Conservation (phyloP, 2,329 filamentous ascomycete genomes). For the Monilinia aucupariae region DNA sequence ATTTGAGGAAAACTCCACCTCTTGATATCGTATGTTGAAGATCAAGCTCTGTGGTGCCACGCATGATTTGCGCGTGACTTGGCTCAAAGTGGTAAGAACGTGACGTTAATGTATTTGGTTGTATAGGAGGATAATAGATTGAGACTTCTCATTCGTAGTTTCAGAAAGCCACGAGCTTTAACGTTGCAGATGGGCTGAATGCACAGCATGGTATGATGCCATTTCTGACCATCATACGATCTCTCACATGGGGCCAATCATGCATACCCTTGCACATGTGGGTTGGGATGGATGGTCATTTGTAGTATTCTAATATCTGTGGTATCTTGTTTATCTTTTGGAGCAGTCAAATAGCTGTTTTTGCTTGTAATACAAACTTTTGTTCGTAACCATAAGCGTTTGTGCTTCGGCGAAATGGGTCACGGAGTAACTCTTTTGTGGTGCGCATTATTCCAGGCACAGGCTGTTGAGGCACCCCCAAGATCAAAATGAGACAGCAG, state of each 20-base stretch:
- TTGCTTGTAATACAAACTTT: neutral
- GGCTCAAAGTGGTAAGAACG: neutral
- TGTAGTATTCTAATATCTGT: neutral
- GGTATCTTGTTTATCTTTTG: neutral
- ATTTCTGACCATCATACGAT: neutral
- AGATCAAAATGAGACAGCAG: neutral
- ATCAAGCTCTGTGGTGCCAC: neutral
- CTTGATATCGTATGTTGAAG: neutral
- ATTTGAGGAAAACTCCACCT: too few relatives aligned
- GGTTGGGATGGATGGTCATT: neutral
- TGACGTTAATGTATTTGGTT: neutral
- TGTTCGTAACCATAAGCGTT: neutral
- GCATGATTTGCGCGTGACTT: neutral
- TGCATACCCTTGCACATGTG: neutral
- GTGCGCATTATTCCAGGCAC: neutral
- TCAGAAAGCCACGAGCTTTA: neutral
- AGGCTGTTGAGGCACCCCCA: neutral
- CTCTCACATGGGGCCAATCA: neutral
- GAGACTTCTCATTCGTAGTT: neutral
- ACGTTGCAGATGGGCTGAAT: neutral
- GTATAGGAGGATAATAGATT: neutral
- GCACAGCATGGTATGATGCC: neutral
- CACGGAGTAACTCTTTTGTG: neutral
- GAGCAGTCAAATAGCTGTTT: neutral
- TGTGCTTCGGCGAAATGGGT: neutral